Percentiles rank a stretch among this genome's conserved stretches.
Conservation (phyloP, 257 asterid genomes). For the Lycium barbarum region DNA sequence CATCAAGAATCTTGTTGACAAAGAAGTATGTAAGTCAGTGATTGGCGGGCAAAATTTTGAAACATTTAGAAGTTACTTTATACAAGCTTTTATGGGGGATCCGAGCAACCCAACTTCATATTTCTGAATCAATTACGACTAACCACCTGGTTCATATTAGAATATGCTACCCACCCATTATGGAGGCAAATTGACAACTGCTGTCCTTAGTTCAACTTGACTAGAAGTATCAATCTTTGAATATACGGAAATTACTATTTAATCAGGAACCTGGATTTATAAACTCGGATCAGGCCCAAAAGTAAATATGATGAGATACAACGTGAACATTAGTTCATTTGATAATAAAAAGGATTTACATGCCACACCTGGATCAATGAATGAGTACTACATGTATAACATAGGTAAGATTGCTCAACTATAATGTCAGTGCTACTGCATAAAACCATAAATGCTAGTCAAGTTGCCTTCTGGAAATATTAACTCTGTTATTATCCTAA, state of each 20-base stretch:
- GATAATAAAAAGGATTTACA: background rate
- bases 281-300: background rate
- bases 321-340: background rate
- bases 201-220: background rate
- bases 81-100: background rate
- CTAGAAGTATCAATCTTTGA: slow-evolving; percentile 19
- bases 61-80: background rate
- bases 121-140: background rate
- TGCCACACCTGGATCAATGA: slow-evolving; percentile 5
- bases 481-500: background rate
- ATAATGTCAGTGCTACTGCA: background rate
- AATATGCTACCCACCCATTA: slow-evolving; percentile 14
- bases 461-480: background rate
- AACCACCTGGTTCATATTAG: background rate
- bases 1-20: slow-evolving; percentile 55
- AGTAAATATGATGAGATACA: slow-evolving; percentile 19
- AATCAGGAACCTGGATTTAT: slow-evolving; percentile 21
- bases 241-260: background rate
- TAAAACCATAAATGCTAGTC: background rate
- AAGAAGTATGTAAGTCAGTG: background rate
- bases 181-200: slow-evolving; percentile 17
- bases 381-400: background rate
- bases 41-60: background rate
- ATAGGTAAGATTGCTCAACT: slow-evolving; percentile 12
- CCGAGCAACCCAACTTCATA: background rate